Base-by-base conservation (phyloP, 2,329 filamentous ascomycete genomes). In the Epichloe gansuensis region DNA sequence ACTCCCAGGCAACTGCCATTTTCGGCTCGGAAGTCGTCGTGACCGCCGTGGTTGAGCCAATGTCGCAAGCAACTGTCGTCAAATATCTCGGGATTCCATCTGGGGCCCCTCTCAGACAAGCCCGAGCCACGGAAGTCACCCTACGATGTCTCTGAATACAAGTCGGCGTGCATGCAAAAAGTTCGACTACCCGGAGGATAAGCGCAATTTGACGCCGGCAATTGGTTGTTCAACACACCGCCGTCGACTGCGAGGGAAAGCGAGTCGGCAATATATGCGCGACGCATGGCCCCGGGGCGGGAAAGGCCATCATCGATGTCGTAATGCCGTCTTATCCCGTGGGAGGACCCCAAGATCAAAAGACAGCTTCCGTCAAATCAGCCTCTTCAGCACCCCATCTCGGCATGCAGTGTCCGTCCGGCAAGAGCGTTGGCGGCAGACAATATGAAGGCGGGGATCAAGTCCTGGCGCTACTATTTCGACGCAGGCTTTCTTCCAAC, bases 381-480 rank as follows among this genome's bases (percentile, higher is more conserved):
- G 21, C 50, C 17, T 25, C 21, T 34, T 51, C 34, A 17, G 13
- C 21, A 51, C 42, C 42, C n/a, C 43, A 51, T 12, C 1, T 47
- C 34, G 21, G 23, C 7, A 40, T 51, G 31, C 50, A 51, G 50
- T 51, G 50, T 35, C 42, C 50, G 5, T 21, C 50, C 7, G 17
- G 17, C 17, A 21, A 27, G 38, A 23, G 36, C 23, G 3, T 25
- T 51, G 15, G 43, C 27, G 9, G 42, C 17, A 17, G 17, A 17
- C 17, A 17, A 17, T 17, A 17, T 17, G 17, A 17, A 17, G 17
- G 50, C 27, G 9, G 42, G 35, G n/a, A 51, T 47, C 44, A 21
- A 27, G 41, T 47, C 44, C 15, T 51, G 50, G 50, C 50, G 50
- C 27, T 51, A 51, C 44, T 51, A 35, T 11, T 51, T 51, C 15